Evolutionary conservation across 2,329 filamentous ascomycete species (phyloP).

Genomic region (Monilinia polystroma): DNA sequence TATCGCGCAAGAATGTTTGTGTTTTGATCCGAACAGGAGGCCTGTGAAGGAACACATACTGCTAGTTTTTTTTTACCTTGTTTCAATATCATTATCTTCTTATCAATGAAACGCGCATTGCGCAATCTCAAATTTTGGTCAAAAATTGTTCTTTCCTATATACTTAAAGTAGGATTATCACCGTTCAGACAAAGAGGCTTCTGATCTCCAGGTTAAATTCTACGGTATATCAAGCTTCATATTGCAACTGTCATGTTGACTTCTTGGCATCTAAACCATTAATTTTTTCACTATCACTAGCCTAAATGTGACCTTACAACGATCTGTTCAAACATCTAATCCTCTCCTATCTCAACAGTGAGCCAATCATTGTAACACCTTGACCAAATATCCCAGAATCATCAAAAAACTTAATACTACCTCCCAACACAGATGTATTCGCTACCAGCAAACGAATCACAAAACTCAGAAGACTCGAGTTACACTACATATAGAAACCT

Average conservation of each 20-base stretch:
- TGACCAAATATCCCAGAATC: background rate
- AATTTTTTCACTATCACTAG: background rate
- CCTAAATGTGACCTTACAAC: background rate
- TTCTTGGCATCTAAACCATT: background rate
- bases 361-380: background rate
- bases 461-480: background rate
- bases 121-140: background rate
- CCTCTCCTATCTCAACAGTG: background rate
- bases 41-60: background rate
- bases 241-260: background rate
- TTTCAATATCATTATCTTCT: constrained; percentile 15
- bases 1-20: background rate
- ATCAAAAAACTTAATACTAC: background rate
- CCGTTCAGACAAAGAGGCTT: constrained; percentile 1
- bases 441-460: background rate
- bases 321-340: background rate
- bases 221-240: background rate
- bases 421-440: background rate
- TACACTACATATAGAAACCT: constrained; percentile 1
- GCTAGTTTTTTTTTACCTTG: background rate
- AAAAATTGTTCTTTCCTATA: background rate
- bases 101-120: constrained; percentile 8
- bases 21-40: constrained; percentile 2
- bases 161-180: constrained; percentile 19
- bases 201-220: background rate